These are phyloP conservation scores for Microdochium bolleyi DNA, from an alignment of 2,329 filamentous ascomycete species.

Conservation along the genomic window DNA sequence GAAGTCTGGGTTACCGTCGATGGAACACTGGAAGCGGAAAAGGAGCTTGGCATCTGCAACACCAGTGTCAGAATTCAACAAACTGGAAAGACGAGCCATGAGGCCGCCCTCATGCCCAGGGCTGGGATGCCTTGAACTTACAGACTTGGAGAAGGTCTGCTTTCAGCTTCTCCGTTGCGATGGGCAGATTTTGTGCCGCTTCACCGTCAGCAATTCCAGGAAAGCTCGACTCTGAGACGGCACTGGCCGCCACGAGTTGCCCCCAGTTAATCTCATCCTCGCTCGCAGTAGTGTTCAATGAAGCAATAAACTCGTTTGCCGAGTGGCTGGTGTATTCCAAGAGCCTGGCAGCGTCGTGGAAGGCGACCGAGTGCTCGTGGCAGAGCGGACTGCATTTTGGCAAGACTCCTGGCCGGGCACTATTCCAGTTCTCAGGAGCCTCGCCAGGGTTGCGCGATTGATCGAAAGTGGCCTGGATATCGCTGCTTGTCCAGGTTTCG, in stretches of 20 bases:
- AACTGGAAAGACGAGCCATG: too few species aligned
- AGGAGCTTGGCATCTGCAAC: constrained; percentile 29
- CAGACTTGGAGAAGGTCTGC: constrained; percentile 39
- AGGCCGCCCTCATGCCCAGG: not conserved
- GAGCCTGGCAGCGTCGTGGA: constrained; percentile 18
- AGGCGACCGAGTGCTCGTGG: constrained; percentile 14
- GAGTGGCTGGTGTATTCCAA: constrained; percentile 6
- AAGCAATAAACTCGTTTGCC: not conserved
- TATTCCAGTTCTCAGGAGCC: constrained; percentile 7
- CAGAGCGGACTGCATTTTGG: constrained; percentile 13
- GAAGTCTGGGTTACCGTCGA: not conserved
- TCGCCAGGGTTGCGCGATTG: constrained; percentile 6
- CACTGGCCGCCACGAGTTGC: not conserved
- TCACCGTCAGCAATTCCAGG: not conserved
- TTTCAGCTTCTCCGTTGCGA: constrained; percentile 32
- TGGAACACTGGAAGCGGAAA: constrained; percentile 34
- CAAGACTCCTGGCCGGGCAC: constrained; percentile 4
- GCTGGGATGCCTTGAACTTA: constrained; percentile 15
- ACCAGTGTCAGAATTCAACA: too few species aligned
- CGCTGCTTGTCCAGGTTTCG: constrained; percentile 13
- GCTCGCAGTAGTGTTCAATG: not conserved
- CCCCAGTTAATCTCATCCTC: not conserved
- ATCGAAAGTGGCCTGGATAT: constrained; percentile 9
- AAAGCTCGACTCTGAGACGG: not conserved
- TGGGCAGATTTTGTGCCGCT: not conserved